Conservation (phyloP, 257 asterid genomes). For the Perilla frutescens region DNA sequence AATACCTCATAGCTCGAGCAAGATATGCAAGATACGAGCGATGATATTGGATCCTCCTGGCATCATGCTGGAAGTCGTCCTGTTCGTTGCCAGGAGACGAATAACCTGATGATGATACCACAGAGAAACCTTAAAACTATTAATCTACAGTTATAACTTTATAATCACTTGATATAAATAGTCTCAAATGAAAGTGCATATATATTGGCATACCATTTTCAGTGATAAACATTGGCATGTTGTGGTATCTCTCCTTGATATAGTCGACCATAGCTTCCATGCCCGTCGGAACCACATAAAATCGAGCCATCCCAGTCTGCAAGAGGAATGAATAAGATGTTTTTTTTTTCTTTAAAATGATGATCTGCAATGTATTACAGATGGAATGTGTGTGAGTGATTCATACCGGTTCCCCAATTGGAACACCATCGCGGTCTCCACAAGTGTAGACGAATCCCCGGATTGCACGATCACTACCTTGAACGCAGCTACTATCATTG, state of each 20-base stretch:
- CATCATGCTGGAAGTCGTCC: constrained; percentile 46
- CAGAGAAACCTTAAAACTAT: background rate
- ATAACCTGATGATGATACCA: constrained; percentile 58
- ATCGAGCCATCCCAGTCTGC: constrained; percentile 59
- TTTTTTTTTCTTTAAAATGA: background rate
- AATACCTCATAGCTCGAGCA: constrained; percentile 68
- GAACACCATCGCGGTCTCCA: constrained; percentile 58
- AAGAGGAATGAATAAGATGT: background rate
- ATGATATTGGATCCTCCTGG: constrained; percentile 55
- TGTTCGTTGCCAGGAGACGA: constrained; percentile 45
- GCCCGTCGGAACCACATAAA: constrained; percentile 69
- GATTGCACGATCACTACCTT: constrained; percentile 62
- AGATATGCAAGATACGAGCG: constrained; percentile 64
- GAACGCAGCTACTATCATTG: constrained; percentile 45
- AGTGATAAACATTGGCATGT: constrained; percentile 69
- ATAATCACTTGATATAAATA: background rate
- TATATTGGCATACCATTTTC: constrained; percentile 62
- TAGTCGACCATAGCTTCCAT: constrained; percentile 62
- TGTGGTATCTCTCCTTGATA: constrained; percentile 61
- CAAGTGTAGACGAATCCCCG: constrained; percentile 55
- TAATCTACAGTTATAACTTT: no score
- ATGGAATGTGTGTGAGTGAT: background rate
- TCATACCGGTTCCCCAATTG: constrained; percentile 78
- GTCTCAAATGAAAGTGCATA: background rate
- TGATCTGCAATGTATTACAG: background rate